phyloP scores from a whole-genome alignment of 768 basidiomycete genomes.

The Tulasnella sp. region DNA sequence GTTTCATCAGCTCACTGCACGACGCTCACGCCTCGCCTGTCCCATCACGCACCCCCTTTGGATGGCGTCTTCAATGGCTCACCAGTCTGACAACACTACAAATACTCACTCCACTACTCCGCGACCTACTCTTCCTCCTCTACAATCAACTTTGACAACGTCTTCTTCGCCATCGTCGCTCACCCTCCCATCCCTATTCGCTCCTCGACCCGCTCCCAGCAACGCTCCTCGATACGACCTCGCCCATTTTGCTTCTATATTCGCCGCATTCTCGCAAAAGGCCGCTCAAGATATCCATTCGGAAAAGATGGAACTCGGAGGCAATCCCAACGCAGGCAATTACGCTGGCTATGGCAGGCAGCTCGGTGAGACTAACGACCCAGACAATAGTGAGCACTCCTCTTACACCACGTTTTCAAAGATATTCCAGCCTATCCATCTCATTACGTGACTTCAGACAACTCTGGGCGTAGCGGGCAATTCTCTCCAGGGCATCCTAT shows the following conservation, averaged over 20 bases:
- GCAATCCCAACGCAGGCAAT: background rate
- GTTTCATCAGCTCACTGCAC: background rate
- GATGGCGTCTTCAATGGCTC: background rate
- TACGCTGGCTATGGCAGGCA: background rate
- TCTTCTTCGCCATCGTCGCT: background rate
- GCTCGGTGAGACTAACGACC: background rate
- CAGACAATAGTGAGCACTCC: background rate
- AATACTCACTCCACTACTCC: background rate
- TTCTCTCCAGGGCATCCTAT: background rate
- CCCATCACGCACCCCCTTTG: background rate
- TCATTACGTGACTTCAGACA: background rate
- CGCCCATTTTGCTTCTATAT: constrained; percentile 1
- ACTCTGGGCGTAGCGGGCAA: background rate
- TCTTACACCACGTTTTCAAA: background rate
- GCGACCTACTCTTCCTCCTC: background rate
- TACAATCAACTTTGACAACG: background rate
- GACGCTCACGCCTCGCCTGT: background rate
- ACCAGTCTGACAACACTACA: constrained; percentile 2
- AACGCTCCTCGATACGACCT: background rate
- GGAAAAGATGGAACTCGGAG: background rate
- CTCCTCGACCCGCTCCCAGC: background rate
- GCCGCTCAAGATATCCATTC: background rate
- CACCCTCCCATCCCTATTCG: background rate
- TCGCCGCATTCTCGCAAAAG: background rate
- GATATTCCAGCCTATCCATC: background rate